Percentiles rank a stretch among this genome's conserved stretches.
Evolutionary conservation across 2,329 filamentous ascomycete species (phyloP).

Genomic region (Emericellopsis cladophorae): DNA sequence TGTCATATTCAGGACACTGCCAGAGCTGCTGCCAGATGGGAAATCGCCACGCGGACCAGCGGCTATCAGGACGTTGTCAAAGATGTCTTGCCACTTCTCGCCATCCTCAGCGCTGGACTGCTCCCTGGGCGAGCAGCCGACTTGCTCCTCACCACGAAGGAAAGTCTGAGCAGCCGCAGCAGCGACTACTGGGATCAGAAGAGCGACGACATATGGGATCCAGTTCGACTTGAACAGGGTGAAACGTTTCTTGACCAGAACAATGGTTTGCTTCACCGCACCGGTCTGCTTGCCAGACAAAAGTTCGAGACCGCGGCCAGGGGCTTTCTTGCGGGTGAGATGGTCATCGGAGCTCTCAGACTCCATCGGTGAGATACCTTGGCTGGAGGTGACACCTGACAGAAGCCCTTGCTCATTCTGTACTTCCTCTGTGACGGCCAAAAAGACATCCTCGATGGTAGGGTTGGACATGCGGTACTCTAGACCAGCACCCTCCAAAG

Average conservation of each 20-base stretch:
- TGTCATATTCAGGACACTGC: background rate
- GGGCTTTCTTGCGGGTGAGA: too few species aligned
- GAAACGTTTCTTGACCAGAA: constrained; percentile 51
- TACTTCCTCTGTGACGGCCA: constrained; percentile 46
- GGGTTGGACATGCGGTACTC: constrained; percentile 56
- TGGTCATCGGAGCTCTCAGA: background rate
- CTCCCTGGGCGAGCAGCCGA: constrained; percentile 26
- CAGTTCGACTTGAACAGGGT: constrained; percentile 42
- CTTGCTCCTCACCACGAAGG: constrained; percentile 39
- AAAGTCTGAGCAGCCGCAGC: constrained; percentile 65
- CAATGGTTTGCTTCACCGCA: constrained; percentile 45
- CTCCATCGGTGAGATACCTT: background rate
- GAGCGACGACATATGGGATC: constrained; percentile 58
- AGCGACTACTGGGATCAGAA: constrained; percentile 64
- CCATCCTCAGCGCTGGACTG: constrained; percentile 5
- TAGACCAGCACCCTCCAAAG: constrained; percentile 51
- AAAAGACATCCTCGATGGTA: constrained; percentile 61
- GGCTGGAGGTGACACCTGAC: background rate
- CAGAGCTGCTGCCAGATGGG: background rate
- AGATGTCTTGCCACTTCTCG: constrained; percentile 7
- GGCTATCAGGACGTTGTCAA: constrained; percentile 8
- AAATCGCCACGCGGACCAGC: constrained; percentile 5
- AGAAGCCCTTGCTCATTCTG: background rate
- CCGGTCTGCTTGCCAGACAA: constrained; percentile 45
- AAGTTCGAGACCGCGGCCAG: constrained; percentile 10